Conservation (phyloP, 129 eudicot genomes). For the Erigeron canadensis region DNA sequence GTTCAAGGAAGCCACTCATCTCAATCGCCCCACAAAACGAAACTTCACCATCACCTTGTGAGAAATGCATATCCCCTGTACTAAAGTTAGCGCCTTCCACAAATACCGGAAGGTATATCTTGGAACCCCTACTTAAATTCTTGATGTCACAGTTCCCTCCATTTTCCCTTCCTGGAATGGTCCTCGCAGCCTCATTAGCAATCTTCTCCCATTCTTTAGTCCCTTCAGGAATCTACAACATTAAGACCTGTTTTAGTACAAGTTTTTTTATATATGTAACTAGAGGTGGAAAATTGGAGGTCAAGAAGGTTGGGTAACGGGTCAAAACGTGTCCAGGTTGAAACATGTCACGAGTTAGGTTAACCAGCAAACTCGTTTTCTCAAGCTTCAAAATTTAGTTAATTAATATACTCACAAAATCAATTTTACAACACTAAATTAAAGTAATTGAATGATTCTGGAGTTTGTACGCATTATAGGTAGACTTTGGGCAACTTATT, state of each 20-base stretch:
- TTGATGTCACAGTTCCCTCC: slow-evolving; percentile 99
- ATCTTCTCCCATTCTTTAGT: slow-evolving; percentile 83
- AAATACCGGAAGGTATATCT: slow-evolving; percentile 93
- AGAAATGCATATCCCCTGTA: slow-evolving; percentile 99
- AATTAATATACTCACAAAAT: background rate
- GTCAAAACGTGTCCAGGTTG: slow-evolving; percentile 1
- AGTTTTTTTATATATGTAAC: background rate
- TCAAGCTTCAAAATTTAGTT: background rate
- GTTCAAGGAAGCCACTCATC: slow-evolving; percentile 98
- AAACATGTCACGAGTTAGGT: background rate
- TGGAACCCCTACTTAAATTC: slow-evolving; percentile 91
- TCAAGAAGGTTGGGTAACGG: background rate
- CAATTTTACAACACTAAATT: background rate
- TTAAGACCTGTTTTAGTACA: background rate
- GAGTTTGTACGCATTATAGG: background rate
- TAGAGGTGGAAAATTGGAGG: background rate
- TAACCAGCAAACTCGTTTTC: background rate
- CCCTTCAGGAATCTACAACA: slow-evolving; percentile 59
- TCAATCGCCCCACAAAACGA: slow-evolving; percentile 98
- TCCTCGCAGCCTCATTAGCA: slow-evolving; percentile 90
- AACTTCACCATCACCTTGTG: slow-evolving; percentile 98
- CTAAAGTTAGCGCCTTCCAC: slow-evolving; percentile 98
- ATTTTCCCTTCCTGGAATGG: slow-evolving; percentile 97
- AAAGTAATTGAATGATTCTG: background rate
- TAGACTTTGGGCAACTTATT: background rate